phyloP scores from a whole-genome alignment of 768 basidiomycete species.

The Macrolepiota dolichaula region DNA sequence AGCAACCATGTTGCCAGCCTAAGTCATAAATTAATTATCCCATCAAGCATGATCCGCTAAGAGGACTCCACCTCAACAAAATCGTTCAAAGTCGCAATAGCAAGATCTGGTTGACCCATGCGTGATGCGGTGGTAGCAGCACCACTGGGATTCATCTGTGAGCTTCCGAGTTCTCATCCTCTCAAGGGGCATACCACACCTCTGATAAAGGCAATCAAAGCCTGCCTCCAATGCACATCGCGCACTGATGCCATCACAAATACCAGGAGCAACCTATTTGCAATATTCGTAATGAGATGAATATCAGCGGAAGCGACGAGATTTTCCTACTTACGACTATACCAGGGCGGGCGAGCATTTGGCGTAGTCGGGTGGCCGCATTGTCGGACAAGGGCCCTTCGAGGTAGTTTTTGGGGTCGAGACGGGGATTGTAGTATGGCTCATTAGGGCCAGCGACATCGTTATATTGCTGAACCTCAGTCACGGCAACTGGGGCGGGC shows the following conservation, averaged over 20 bases:
- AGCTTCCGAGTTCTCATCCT: not conserved
- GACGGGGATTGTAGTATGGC: slow-evolving; percentile 61
- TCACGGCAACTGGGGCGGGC: not conserved
- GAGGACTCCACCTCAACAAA: slow-evolving; percentile 50
- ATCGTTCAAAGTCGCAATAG: slow-evolving; percentile 74
- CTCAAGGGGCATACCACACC: slow-evolving; percentile 28
- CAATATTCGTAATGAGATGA: not conserved
- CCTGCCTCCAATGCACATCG: slow-evolving; percentile 77
- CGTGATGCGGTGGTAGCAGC: slow-evolving; percentile 81
- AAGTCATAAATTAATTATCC: not conserved
- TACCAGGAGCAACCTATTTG: slow-evolving; percentile 67
- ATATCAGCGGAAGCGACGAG: not conserved
- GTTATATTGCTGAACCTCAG: not conserved
- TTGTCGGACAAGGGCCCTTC: slow-evolving; percentile 67
- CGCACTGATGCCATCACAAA: slow-evolving; percentile 77
- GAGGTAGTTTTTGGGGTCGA: slow-evolving; percentile 65
- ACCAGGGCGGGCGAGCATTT: slow-evolving; percentile 65
- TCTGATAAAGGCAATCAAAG: slow-evolving; percentile 74
- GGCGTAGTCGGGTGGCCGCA: slow-evolving; percentile 69
- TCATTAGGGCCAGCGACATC: not conserved
- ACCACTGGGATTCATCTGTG: slow-evolving; percentile 37
- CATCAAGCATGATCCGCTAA: not conserved
- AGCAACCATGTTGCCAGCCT: slow-evolving; percentile 70
- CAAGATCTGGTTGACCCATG: slow-evolving; percentile 73
- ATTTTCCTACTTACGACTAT: slow-evolving; percentile 53